These are phyloP conservation scores for Friedmanniomyces simplex DNA, from an alignment of 495 filamentous ascomycete species.

Conservation along the genomic window DNA sequence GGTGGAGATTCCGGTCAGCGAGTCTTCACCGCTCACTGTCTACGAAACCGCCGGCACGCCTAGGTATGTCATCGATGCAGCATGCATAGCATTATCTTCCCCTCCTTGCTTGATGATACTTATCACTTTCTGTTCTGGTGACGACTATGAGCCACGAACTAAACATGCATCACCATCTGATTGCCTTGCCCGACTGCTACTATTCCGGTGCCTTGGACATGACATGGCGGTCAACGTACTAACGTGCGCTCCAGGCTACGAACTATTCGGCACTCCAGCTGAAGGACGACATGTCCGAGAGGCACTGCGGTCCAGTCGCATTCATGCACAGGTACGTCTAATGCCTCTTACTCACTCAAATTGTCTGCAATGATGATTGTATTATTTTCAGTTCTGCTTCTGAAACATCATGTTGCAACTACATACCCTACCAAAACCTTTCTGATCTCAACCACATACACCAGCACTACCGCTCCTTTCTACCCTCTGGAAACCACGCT, in stretches of 20 bases:
- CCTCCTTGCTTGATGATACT: constrained; percentile 44
- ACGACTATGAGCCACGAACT: constrained; percentile 84
- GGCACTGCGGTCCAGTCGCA: neutral
- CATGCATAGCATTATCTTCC: neutral
- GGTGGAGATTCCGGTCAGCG: too few relatives aligned
- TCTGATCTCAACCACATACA: constrained; percentile 20
- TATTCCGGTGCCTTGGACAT: too few relatives aligned
- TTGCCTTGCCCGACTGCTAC: neutral
- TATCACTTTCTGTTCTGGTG: constrained; percentile 53
- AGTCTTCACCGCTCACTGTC: neutral
- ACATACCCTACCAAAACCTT: constrained; percentile 31
- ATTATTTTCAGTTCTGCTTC: constrained; percentile 39
- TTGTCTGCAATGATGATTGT: constrained; percentile 30
- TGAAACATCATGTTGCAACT: constrained; percentile 33
- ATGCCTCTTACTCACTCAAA: neutral
- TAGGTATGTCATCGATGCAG: neutral
- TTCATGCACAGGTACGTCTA: neutral
- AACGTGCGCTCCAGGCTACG: neutral
- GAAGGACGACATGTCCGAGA: too few relatives aligned
- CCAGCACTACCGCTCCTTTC: neutral
- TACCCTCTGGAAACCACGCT: neutral
- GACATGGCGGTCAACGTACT: neutral
- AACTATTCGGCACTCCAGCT: too few relatives aligned
- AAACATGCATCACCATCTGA: constrained; percentile 99
- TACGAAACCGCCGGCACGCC: too few relatives aligned